phyloP scores from a whole-genome alignment of 768 basidiomycete species.

The Cubamyces lactineus region DNA sequence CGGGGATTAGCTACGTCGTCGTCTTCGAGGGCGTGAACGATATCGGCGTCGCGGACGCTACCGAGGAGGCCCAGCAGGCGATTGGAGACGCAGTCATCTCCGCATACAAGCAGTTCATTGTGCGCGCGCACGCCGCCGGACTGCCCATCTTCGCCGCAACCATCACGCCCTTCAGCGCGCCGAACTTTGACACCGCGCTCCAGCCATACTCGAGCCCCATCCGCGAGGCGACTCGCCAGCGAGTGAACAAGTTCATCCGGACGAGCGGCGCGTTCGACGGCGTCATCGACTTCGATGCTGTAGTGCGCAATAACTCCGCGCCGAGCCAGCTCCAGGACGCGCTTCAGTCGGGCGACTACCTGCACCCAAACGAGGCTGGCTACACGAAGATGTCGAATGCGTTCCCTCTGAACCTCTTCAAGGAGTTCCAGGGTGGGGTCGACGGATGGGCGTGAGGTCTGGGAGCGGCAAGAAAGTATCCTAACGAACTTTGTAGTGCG shows the following conservation, averaged over 20 bases:
- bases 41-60: constrained; percentile 46
- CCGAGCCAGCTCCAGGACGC: constrained; percentile 41
- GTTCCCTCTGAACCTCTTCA: constrained; percentile 46
- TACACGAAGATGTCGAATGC: constrained; percentile 46
- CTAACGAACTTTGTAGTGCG: too few relatives aligned
- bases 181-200: constrained; percentile 26
- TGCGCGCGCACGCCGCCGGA: constrained; percentile 44
- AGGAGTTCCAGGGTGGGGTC: constrained; percentile 29
- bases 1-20: constrained; percentile 50
- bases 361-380: constrained; percentile 52
- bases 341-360: constrained; percentile 49
- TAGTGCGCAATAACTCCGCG: constrained; percentile 42
- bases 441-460: constrained; percentile 23
- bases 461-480: background rate
- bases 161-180: constrained; percentile 51
- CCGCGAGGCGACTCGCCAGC: constrained; percentile 45
- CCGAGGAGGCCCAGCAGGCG: constrained; percentile 39
- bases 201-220: constrained; percentile 44
- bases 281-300: constrained; percentile 51
- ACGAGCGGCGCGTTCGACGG: constrained; percentile 47
- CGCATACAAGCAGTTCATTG: constrained; percentile 50
- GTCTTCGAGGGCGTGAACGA: constrained; percentile 61
- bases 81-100: constrained; percentile 46
- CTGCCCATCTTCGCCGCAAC: constrained; percentile 53
- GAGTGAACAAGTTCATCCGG: constrained; percentile 48